phyloP scores from a whole-genome alignment of 768 basidiomycete genomes.

The Panaeolus cyanescens region DNA sequence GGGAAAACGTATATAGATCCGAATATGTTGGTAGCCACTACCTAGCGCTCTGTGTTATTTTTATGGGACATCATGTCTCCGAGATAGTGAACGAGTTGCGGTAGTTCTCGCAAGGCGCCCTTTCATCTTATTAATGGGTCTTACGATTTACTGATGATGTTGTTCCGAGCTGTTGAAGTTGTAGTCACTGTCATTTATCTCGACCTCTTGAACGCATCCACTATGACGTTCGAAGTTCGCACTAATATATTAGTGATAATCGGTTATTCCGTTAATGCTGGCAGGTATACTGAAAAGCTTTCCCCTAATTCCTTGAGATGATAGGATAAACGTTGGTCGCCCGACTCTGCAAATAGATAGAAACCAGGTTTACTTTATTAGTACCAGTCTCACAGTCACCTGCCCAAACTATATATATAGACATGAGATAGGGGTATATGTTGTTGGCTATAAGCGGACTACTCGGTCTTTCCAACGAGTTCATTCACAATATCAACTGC shows the following conservation, averaged over 20 bases:
- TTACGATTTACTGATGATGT: no score
- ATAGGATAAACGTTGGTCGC: no score
- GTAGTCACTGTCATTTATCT: background rate
- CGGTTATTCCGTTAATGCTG: no score
- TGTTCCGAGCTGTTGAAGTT: background rate
- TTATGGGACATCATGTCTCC: background rate
- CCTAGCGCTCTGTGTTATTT: background rate
- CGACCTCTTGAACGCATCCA: background rate
- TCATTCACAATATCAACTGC: constrained; percentile 69
- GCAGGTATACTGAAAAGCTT: no score
- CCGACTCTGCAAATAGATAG: no score
- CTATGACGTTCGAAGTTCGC: background rate
- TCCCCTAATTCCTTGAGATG: no score
- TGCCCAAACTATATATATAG: constrained; percentile 1
- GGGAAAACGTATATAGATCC: background rate
- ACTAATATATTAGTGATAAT: no score
- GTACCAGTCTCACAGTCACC: background rate
- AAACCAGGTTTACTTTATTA: background rate
- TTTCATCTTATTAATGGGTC: background rate
- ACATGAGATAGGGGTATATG: background rate
- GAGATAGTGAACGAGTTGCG: background rate
- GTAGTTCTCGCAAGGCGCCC: background rate
- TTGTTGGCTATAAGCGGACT: background rate
- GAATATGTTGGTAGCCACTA: background rate
- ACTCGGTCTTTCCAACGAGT: constrained; percentile 39